Percentiles rank a stretch among this genome's conserved stretches.
These are phyloP conservation scores for Zasmidium citrigriseum DNA, from an alignment of 2,329 filamentous ascomycete genomes.

Conservation along the genomic window DNA sequence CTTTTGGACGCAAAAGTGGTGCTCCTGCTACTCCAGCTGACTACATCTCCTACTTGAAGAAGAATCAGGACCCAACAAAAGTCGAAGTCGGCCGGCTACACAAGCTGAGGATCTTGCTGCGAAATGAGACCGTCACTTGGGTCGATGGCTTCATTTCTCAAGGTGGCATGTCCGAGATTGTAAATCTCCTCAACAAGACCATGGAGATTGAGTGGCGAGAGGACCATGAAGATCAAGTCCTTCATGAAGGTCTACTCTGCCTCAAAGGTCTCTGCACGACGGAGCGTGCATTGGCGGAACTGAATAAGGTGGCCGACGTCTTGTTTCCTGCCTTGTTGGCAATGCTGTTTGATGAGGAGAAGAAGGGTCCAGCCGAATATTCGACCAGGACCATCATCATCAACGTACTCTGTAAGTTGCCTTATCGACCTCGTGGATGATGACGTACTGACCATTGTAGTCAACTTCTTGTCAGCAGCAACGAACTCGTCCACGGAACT, in stretches of 20 bases:
- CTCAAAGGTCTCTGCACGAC: slow-evolving; percentile 94
- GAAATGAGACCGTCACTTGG: slow-evolving; percentile 95
- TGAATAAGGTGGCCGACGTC: slow-evolving; percentile 74
- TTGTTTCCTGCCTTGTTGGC: slow-evolving; percentile 83
- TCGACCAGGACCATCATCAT: slow-evolving; percentile 89
- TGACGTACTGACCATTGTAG: slow-evolving; percentile 25
- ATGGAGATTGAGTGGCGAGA: slow-evolving; percentile 97
- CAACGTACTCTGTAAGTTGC: slow-evolving; percentile 66
- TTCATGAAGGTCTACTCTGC: slow-evolving; percentile 90
- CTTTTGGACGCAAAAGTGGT: slow-evolving; percentile 28
- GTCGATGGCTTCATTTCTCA: slow-evolving; percentile 87
- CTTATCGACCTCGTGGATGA: background rate
- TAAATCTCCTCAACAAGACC: slow-evolving; percentile 82
- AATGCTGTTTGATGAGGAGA: slow-evolving; percentile 96
- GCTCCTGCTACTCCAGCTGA: slow-evolving; percentile 70
- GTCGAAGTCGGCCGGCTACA: slow-evolving; percentile 95
- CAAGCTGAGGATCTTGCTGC: slow-evolving; percentile 82
- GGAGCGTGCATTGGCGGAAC: slow-evolving; percentile 77
- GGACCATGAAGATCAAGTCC: slow-evolving; percentile 89
- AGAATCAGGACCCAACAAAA: slow-evolving; percentile 75
- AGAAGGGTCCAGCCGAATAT: slow-evolving; percentile 96
- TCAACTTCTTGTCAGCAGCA: slow-evolving; percentile 79
- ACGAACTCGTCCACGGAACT: slow-evolving; percentile 46
- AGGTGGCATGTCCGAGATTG: slow-evolving; percentile 90
- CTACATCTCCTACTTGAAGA: slow-evolving; percentile 82